These are phyloP conservation scores for Verticillium klebahnii DNA, from an alignment of 2,329 filamentous ascomycete genomes.

Conservation along the genomic window DNA sequence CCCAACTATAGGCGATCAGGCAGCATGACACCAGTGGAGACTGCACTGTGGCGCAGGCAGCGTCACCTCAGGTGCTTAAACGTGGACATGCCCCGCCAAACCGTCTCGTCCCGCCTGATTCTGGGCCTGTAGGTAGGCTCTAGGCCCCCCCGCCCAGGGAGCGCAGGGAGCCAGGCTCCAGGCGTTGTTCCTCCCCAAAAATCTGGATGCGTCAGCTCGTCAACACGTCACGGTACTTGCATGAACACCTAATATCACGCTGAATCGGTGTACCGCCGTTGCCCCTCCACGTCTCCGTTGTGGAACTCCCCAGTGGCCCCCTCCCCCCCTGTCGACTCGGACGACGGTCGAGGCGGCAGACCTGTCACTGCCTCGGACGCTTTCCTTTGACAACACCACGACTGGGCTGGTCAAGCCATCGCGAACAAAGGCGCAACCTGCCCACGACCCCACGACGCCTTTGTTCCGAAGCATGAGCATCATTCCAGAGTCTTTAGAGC, in stretches of 20 bases:
- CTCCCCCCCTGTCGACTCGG: neutral
- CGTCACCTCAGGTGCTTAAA: neutral
- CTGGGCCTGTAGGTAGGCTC: neutral
- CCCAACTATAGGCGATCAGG: neutral
- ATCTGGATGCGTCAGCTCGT: neutral
- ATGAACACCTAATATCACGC: too few relatives aligned
- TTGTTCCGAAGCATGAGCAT: neutral
- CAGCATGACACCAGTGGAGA: neutral
- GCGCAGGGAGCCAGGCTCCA: neutral
- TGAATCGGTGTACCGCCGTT: neutral
- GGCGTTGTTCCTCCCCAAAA: neutral
- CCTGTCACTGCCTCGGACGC: neutral
- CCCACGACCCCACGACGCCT: neutral
- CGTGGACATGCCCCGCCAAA: neutral
- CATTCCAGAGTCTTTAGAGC: neutral
- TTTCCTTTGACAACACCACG: neutral
- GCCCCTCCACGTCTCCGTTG: neutral
- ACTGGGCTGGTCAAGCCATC: neutral
- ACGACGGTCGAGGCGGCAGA: neutral
- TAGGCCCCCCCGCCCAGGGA: neutral
- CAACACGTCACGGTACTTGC: neutral
- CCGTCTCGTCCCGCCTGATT: neutral
- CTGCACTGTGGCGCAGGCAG: neutral
- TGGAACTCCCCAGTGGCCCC: neutral
- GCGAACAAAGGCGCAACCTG: neutral